Evolutionary conservation across 257 asterid genomes (phyloP).

Genomic region (Echites panduratus): DNA sequence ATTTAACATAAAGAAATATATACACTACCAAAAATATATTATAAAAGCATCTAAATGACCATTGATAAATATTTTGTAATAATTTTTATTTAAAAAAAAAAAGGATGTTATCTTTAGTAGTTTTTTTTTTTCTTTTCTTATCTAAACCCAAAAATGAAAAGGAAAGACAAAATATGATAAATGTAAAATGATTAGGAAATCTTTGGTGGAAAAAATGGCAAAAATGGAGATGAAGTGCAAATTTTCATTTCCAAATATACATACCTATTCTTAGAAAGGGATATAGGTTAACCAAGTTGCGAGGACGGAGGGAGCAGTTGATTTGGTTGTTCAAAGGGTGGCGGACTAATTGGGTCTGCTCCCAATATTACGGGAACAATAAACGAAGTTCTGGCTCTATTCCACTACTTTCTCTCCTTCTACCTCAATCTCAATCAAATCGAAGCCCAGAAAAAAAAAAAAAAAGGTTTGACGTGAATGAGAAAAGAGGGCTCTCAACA

Average conservation of each 20-base stretch:
- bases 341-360: conserved; percentile 16
- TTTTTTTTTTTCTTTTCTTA: too few species aligned
- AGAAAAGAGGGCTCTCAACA: neutral
- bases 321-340: conserved; percentile 4
- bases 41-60: too few species aligned
- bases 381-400: neutral
- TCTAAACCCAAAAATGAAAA: too few species aligned
- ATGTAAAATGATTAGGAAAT: neutral
- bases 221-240: neutral
- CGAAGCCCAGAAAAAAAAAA: neutral
- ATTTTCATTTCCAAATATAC: neutral
- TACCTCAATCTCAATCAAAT: neutral
- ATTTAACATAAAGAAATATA: too few species aligned
- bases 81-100: too few species aligned
- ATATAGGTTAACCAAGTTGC: neutral
- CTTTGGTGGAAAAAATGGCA: neutral
- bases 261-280: neutral
- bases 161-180: too few species aligned
- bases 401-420: neutral
- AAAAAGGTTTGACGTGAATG: neutral
- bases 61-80: too few species aligned
- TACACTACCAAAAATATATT: too few species aligned
- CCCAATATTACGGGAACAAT: conserved; percentile 12
- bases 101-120: too few species aligned
- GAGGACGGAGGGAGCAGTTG: neutral